A percentile compares a stretch with the other conserved stretches of the same genome.
phyloP scores from a whole-genome alignment of 441 rosid genomes.

The Syzygium malaccense region DNA sequence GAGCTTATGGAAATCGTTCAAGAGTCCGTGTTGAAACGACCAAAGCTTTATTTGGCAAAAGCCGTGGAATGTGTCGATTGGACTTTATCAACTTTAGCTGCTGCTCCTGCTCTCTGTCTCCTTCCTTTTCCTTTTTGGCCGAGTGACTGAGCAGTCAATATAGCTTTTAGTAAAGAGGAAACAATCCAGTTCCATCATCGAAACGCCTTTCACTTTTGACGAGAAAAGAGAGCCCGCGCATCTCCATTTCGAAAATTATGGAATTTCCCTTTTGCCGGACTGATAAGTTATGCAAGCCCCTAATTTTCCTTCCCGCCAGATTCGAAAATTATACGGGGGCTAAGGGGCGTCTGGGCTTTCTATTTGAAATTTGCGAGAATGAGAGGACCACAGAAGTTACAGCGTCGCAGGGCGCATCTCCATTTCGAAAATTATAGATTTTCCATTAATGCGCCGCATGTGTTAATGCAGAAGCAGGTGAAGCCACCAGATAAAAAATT shows the following conservation, averaged over 20 bases:
- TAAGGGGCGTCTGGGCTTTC: neutral
- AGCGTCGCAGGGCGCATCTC: too few relatives aligned
- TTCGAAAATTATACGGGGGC: accelerated
- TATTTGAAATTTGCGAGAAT: neutral
- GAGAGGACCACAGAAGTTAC: neutral
- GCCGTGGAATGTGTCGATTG: neutral
- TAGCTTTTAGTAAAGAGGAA: neutral
- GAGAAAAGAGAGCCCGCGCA: neutral
- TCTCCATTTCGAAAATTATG: neutral
- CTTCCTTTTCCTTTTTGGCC: neutral
- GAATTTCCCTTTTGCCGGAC: neutral
- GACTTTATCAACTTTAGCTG: neutral
- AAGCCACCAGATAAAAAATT: neutral
- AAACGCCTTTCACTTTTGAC: neutral
- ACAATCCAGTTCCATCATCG: neutral
- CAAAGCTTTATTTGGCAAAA: neutral
- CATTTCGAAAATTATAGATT: too few relatives aligned
- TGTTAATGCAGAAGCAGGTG: neutral
- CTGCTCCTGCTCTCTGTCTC: neutral
- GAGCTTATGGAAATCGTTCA: neutral
- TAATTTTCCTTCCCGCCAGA: neutral
- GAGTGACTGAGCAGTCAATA: neutral
- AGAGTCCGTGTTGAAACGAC: neutral
- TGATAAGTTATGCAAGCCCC: neutral
- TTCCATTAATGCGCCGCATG: neutral